Percentiles rank a stretch among this genome's conserved stretches.
These are phyloP conservation scores for Haplosporangium sp. DNA, from an alignment of 371 early-diverging fungal genomes.

Conservation along the genomic window DNA sequence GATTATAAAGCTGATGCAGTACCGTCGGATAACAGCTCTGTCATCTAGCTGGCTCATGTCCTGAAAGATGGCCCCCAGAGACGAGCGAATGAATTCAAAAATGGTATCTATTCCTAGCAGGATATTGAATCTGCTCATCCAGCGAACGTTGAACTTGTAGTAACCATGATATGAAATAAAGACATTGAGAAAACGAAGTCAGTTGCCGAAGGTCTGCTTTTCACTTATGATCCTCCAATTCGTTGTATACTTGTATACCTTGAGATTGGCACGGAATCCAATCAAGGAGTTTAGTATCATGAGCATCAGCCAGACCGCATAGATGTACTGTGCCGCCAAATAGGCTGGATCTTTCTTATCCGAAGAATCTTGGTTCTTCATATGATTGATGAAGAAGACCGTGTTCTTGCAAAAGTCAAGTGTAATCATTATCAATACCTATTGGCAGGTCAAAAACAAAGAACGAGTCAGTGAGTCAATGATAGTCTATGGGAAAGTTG, in stretches of 20 bases:
- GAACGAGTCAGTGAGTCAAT: neutral
- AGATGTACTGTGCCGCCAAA: slow-evolving; percentile 41
- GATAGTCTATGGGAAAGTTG: no score
- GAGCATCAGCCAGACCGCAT: slow-evolving; percentile 31
- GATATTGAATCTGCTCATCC: slow-evolving; percentile 49
- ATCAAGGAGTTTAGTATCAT: slow-evolving; percentile 44
- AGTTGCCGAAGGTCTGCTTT: neutral
- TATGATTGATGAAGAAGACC: slow-evolving; percentile 22
- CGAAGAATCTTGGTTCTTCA: slow-evolving; percentile 11
- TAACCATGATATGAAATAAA: neutral
- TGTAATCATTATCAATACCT: slow-evolving; percentile 41
- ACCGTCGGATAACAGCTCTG: slow-evolving; percentile 19
- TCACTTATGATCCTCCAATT: neutral
- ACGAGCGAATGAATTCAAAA: slow-evolving; percentile 40
- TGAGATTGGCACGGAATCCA: slow-evolving; percentile 46
- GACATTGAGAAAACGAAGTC: neutral
- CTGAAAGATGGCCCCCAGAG: slow-evolving; percentile 35
- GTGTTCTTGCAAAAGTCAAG: slow-evolving; percentile 51
- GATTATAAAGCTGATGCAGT: slow-evolving; percentile 29
- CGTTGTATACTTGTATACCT: slow-evolving; percentile 2
- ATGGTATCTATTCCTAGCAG: slow-evolving; percentile 37
- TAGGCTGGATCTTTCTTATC: slow-evolving; percentile 27
- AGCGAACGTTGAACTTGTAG: slow-evolving; percentile 35
- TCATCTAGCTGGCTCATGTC: slow-evolving; percentile 27
- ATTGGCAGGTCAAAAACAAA: neutral